Conservation (phyloP, 2,329 filamentous ascomycete species). For the Dactylella cylindrospora region DNA sequence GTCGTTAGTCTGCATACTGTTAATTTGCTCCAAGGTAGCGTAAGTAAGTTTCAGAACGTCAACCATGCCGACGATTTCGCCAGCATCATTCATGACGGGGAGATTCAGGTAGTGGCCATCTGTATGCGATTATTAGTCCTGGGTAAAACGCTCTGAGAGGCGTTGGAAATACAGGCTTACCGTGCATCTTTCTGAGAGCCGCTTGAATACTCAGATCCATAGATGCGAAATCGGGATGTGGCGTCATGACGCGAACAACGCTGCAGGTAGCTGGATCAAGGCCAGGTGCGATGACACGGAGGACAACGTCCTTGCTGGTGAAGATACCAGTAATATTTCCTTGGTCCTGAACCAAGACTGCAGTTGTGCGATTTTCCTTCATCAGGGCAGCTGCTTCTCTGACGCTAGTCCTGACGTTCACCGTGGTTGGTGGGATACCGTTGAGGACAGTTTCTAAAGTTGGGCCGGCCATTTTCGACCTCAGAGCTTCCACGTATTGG, state of each 20-base stretch:
- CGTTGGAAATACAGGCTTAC: constrained; percentile 59
- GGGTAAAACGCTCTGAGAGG: too few species aligned
- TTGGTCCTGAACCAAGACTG: constrained; percentile 92
- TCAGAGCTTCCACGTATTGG: constrained; percentile 94
- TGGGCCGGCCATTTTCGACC: constrained; percentile 95
- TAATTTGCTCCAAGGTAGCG: constrained; percentile 95
- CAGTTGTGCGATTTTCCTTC: constrained; percentile 99
- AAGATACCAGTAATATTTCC: constrained; percentile 98
- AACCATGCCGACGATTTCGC: constrained; percentile 99
- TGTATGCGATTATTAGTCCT: constrained; percentile 52
- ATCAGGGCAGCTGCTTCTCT: constrained; percentile 93
- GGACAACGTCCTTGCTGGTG: constrained; percentile 97
- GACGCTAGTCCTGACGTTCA: constrained; percentile 92
- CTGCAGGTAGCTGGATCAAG: constrained; percentile 93
- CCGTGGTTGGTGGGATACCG: constrained; percentile 86
- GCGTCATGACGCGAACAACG: constrained; percentile 98
- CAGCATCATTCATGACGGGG: constrained; percentile 94
- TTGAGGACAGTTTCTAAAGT: constrained; percentile 93
- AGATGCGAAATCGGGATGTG: constrained; percentile 96
- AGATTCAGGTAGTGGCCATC: constrained; percentile 98
- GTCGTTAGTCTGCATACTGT: constrained; percentile 85
- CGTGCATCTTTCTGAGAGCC: constrained; percentile 97
- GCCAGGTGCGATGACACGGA: constrained; percentile 95
- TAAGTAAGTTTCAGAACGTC: constrained; percentile 98
- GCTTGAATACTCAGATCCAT: constrained; percentile 99